phyloP scores from a whole-genome alignment of 805 yeast species.

The Teunomyces lycoperdinae region DNA sequence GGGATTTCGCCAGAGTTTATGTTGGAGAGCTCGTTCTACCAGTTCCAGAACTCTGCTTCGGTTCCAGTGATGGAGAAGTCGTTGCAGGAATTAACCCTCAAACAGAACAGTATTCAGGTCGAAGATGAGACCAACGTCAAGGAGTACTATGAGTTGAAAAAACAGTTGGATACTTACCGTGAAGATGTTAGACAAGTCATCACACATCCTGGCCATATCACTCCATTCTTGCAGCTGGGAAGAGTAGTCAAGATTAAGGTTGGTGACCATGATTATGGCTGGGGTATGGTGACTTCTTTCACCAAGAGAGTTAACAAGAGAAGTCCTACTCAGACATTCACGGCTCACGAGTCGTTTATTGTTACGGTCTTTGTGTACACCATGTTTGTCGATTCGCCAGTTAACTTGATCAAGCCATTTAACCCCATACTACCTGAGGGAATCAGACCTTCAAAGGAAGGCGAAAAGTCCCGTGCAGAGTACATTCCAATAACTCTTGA shows the following conservation, averaged over 20 bases:
- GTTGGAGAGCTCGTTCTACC: constrained; percentile 92
- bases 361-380: constrained; percentile 80
- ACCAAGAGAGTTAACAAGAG: constrained; percentile 67
- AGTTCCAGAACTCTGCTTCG: constrained; percentile 88
- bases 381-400: constrained; percentile 82
- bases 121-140: constrained; percentile 64
- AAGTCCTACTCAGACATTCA: constrained; percentile 52
- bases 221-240: constrained; percentile 86
- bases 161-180: constrained; percentile 67
- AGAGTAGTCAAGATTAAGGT: constrained; percentile 72
- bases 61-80: constrained; percentile 81
- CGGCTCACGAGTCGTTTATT: constrained; percentile 87
- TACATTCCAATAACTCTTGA: constrained; percentile 82
- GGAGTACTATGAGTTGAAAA: constrained; percentile 79
- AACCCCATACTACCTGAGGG: constrained; percentile 84
- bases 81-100: constrained; percentile 49
- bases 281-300: constrained; percentile 87
- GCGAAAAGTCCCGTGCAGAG: constrained; percentile 70
- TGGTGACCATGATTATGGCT: constrained; percentile 74
- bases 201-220: constrained; percentile 85
- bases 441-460: constrained; percentile 75
- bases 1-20: constrained; percentile 97
- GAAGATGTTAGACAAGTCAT: constrained; percentile 77
- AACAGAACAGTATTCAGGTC: constrained; percentile 49
- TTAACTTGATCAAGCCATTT: constrained; percentile 71